Evolutionary conservation across 306 rosid species (phyloP).

Genomic region (Canavalia ensiformis): DNA sequence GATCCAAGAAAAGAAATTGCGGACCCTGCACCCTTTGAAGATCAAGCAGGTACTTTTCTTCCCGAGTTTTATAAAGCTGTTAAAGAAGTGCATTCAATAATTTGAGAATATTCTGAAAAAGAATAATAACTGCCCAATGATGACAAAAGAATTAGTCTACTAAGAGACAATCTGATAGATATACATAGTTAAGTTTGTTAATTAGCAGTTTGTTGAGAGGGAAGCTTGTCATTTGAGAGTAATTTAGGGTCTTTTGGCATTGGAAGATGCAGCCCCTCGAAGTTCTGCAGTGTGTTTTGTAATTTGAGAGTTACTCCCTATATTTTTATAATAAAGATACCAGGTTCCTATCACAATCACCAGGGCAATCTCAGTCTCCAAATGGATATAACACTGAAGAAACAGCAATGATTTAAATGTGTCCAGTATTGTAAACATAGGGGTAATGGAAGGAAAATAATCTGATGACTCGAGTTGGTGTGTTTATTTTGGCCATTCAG

Average conservation of each 20-base stretch:
- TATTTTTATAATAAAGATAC: too few relatives aligned
- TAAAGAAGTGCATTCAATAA: constrained; percentile 28
- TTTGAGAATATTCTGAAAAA: constrained; percentile 8
- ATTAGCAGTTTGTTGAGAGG: too few relatives aligned
- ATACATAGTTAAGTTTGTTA: too few relatives aligned
- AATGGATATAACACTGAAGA: constrained; percentile 1
- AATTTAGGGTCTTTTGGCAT: too few relatives aligned
- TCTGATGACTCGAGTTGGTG: neutral
- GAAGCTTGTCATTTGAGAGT: too few relatives aligned
- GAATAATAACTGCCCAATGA: constrained; percentile 9
- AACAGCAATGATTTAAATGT: constrained; percentile 26
- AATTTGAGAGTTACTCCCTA: too few relatives aligned
- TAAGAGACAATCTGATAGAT: too few relatives aligned
- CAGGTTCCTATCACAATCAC: too few relatives aligned
- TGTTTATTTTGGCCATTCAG: neutral
- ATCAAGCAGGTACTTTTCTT: constrained; percentile 94
- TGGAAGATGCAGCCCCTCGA: too few relatives aligned
- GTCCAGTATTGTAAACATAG: neutral
- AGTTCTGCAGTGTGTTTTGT: too few relatives aligned
- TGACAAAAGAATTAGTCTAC: neutral
- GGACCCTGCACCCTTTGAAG: constrained; percentile 94
- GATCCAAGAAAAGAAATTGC: constrained; percentile 92
- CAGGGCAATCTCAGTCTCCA: constrained; percentile 10
- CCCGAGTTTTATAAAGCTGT: constrained; percentile 89
- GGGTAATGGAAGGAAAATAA: constrained; percentile 12